Base-by-base conservation (phyloP, 1,139 yeast genomes). In the Debaryomyces robertsiae region DNA sequence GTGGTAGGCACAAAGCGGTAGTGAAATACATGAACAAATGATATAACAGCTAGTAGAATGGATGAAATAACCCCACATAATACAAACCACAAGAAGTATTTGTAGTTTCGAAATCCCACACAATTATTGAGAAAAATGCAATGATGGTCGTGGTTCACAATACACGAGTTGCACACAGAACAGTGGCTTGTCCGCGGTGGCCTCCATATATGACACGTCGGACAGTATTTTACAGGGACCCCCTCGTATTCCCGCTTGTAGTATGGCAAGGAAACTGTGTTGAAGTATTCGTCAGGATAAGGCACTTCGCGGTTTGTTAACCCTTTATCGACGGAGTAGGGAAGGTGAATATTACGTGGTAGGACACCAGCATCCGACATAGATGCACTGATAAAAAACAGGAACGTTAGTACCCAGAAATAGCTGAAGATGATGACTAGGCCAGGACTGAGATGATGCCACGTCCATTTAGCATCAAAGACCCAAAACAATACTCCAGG, bases 301-400 rank as follows among this genome's bases (percentile, higher is more conserved):
- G 58, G 32, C 51, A 50, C 15, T 57, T 57, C 27, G 63, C 63
- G 36, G 36, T 41, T 40, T 17, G 11, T 23, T 4, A 30, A 36
- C 10, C 42, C 42, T 10, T 27, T 16, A 4, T 14, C 30, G 6
- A 49, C 35, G 17, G 36, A 28, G 15, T 30, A 30, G 0, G 83
- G 76, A 1, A 81, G 35, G 50, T 87, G 94, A 4, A 83, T 58
- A 54, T 84, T 84, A 44, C 82, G 65, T 0, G 95, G 91, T n/a
- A 84, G 55, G 1, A 73, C 63, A 1, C 95, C 95, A 0, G 95
- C 88, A 52, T 87, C 95, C 9, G 76, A 61, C 1, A 79, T 67
- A 0, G 85, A 71, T 0, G 84, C 82, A 45, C 65, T 73, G 5
- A 81, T 45, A 47, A 81, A 81, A 39, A 80, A 73, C 5, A 60